These are phyloP conservation scores for Teratosphaeria destructans DNA, from an alignment of 2,329 filamentous ascomycete species.

Conservation along the genomic window DNA sequence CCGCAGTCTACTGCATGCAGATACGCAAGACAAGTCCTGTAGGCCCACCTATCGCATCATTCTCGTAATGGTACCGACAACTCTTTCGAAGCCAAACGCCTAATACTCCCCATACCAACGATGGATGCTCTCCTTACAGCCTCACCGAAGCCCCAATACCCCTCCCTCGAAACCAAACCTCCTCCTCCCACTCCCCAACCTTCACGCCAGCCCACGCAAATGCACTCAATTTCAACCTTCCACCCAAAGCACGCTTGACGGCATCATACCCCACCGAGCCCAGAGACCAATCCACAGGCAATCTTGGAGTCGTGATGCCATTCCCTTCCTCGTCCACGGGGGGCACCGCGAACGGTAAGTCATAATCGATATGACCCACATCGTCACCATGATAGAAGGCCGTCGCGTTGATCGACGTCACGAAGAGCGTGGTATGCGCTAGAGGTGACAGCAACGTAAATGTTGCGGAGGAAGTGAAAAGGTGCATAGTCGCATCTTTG, in stretches of 20 bases:
- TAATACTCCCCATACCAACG: too few relatives aligned
- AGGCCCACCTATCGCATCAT: too few relatives aligned
- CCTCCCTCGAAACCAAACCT: slow-evolving; percentile 51
- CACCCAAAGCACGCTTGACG: slow-evolving; percentile 68
- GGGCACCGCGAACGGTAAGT: slow-evolving; percentile 62
- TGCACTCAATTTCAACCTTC: slow-evolving; percentile 67
- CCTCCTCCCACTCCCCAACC: slow-evolving; percentile 67
- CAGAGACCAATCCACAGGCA: slow-evolving; percentile 74
- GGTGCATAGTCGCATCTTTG: slow-evolving; percentile 71
- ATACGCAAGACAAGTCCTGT: too few relatives aligned
- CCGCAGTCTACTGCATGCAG: too few relatives aligned
- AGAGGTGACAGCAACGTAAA: slow-evolving; percentile 79
- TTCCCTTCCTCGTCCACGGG: slow-evolving; percentile 44
- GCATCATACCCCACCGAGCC: slow-evolving; percentile 74
- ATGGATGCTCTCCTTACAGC: slow-evolving; percentile 19
- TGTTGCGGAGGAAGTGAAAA: slow-evolving; percentile 74
- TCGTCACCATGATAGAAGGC: slow-evolving; percentile 69
- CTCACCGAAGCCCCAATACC: slow-evolving; percentile 39
- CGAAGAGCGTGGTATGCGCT: slow-evolving; percentile 57
- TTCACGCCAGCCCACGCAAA: slow-evolving; percentile 63
- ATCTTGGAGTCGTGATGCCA: slow-evolving; percentile 56
- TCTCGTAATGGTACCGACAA: too few relatives aligned
- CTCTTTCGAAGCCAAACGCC: too few relatives aligned
- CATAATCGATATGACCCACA: slow-evolving; percentile 67
- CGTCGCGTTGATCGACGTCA: slow-evolving; percentile 73